Evolutionary conservation across 2,329 filamentous ascomycete species (phyloP), one percentile per base, ranked within the genome.

Genomic region (Madurella mycetomatis): DNA sequence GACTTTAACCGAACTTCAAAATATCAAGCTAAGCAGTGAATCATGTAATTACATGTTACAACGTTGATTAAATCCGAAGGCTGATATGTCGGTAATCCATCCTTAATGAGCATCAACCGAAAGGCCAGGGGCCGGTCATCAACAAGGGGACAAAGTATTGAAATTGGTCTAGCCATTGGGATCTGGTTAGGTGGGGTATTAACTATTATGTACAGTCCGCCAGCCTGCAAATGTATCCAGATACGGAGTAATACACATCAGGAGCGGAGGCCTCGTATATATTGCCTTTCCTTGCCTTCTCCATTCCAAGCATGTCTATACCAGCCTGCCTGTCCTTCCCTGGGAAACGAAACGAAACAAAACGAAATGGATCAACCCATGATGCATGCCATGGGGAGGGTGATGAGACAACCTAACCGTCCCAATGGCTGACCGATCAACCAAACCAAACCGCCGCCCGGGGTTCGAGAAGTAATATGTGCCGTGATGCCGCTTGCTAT

Each of bases 401-500:
- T 40, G 37, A 42, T 34, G 25, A 37, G 9, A 37, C 34, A 37
- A 37, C 4, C 25, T 25, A 25, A 25, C 25, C 25, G 25, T 7
- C 25, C 25, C 25, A 25, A 25, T 25, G 25, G 7, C 25, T 25
- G 25, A 25, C 25, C 25, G 25, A 25, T 25, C 34, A 37, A 37
- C 34, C 9, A 11, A 37, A 37, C n/a, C 40, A 60, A 59, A 63
- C 62, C 60, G 17, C 19, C 44, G 19, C 34, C 34, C 34, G 34
- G 34, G 34, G 34, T 37, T 37, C 34, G 9, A 3, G 34, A 15
- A 25, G 55, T 64, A 61, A 65, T 68, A 43, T 43, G 40, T 51
- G 49, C 41, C 34, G 13, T 37, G n/a, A 44, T 50, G 9, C 4
- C 43, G 40, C 43, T 48, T 67, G 63, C 65, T 68, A 67, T 64